A percentile compares a stretch with the other conserved stretches of the same genome.
phyloP scores from a whole-genome alignment of 1,284 basidiomycete species.

The Chalciporus sp. region DNA sequence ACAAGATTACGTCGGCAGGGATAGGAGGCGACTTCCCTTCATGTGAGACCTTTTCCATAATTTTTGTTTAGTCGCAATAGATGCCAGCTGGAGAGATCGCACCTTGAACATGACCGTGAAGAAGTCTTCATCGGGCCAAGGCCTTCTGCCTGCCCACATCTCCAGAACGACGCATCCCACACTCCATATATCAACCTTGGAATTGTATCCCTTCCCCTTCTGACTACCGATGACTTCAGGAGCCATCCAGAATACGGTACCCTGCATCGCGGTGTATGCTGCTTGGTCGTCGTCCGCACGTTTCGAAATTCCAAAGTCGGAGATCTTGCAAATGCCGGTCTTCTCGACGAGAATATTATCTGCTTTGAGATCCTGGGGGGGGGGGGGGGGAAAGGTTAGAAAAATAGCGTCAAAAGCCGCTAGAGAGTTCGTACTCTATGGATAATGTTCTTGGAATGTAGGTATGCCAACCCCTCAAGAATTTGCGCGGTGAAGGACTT shows the following conservation, averaged over 20 bases:
- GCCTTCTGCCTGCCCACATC: conserved; percentile 95
- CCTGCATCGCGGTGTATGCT: conserved; percentile 89
- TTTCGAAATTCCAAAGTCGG: conserved; percentile 97
- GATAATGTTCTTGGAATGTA: conserved; percentile 90
- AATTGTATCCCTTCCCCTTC: conserved; percentile 83
- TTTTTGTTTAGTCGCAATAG: conserved; percentile 5
- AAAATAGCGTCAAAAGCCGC: not conserved
- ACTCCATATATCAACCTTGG: conserved; percentile 98
- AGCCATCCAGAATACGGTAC: conserved; percentile 99
- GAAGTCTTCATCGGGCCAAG: conserved; percentile 90
- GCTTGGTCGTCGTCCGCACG: conserved; percentile 85
- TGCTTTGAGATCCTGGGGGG: conserved; percentile 86
- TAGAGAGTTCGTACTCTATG: conserved; percentile 68
- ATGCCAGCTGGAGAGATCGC: conserved; percentile 20
- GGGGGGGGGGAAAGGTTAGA: conserved; percentile 19
- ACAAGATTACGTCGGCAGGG: conserved; percentile 79
- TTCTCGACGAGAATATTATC: conserved; percentile 98
- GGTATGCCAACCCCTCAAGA: conserved; percentile 88
- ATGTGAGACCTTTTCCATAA: conserved; percentile 67
- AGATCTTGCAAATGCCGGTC: conserved; percentile 94
- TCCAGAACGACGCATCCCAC: conserved; percentile 96
- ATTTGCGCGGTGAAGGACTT: conserved; percentile 95
- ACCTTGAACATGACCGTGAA: conserved; percentile 95
- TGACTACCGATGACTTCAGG: conserved; percentile 91
- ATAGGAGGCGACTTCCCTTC: conserved; percentile 87